Evolutionary conservation across 371 early-diverging fungal species (phyloP).

Genomic region (Batrachochytrium dendrobatidis): DNA sequence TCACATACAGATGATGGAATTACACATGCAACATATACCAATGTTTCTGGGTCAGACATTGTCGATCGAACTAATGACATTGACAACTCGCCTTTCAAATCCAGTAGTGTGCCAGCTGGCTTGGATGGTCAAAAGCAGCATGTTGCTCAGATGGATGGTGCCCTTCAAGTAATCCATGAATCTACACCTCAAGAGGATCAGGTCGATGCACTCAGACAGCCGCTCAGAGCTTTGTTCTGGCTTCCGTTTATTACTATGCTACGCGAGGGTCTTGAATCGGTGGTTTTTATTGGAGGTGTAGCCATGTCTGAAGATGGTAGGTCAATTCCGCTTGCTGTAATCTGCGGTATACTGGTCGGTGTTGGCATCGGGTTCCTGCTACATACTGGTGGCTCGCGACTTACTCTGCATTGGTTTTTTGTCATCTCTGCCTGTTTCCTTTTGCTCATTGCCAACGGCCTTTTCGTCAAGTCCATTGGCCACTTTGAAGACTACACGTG

Average conservation of each 20-base stretch:
- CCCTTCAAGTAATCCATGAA: not conserved
- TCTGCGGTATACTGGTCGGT: conserved; percentile 61
- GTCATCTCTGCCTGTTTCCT: conserved; percentile 61
- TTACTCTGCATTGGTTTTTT: conserved; percentile 67
- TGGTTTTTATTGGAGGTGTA: conserved; percentile 78
- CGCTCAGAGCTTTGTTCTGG: conserved; percentile 45
- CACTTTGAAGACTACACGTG: conserved; percentile 49
- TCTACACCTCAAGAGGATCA: not conserved
- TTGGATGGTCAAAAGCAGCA: no score
- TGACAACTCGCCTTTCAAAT: not conserved
- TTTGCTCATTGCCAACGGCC: conserved; percentile 69
- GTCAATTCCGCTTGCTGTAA: conserved; percentile 68
- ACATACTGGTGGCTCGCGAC: conserved; percentile 57
- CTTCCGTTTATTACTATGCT: conserved; percentile 73
- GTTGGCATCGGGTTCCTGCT: conserved; percentile 56
- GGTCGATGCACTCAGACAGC: not conserved
- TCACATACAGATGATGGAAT: not conserved
- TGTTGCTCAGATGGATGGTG: not conserved
- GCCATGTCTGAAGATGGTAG: conserved; percentile 54
- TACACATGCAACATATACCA: not conserved
- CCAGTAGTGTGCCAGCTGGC: not conserved
- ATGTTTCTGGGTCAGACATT: not conserved
- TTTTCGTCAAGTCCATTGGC: conserved; percentile 54
- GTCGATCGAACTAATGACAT: not conserved
- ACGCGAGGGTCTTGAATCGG: conserved; percentile 74